Evolutionary conservation across 1,284 basidiomycete species (phyloP).

Genomic region (Psilocybe mexicana): DNA sequence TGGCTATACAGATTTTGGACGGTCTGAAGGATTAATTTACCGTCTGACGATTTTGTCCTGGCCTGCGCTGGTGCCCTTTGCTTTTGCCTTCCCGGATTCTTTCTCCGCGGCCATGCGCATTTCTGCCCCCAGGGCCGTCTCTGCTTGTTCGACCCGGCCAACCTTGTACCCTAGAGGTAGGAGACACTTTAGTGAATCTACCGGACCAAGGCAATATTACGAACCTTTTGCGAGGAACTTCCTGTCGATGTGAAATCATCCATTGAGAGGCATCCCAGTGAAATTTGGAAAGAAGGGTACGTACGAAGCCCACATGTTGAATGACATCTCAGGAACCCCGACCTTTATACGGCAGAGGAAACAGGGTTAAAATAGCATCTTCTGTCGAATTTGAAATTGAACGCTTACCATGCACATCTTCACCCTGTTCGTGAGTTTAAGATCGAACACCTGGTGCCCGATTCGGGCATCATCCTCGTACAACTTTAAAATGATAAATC

Average conservation of each 20-base stretch:
- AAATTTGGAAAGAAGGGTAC: slow-evolving; percentile 29
- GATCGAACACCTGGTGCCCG: slow-evolving; percentile 90
- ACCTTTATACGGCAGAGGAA: slow-evolving; percentile 50
- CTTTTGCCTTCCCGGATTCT: slow-evolving; percentile 64
- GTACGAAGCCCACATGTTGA: slow-evolving; percentile 91
- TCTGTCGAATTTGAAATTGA: neutral
- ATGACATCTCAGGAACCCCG: slow-evolving; percentile 93
- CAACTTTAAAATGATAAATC: slow-evolving; percentile 50
- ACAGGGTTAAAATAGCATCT: neutral
- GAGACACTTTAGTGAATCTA: neutral
- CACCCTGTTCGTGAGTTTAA: slow-evolving; percentile 88
- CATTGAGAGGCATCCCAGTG: slow-evolving; percentile 1
- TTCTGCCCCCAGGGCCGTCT: slow-evolving; percentile 87
- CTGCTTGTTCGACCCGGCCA: slow-evolving; percentile 94
- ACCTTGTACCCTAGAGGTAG: slow-evolving; percentile 84
- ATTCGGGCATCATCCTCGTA: slow-evolving; percentile 94
- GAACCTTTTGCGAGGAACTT: slow-evolving; percentile 82
- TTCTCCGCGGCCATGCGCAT: slow-evolving; percentile 80
- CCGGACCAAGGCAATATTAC: neutral
- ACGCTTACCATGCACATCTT: slow-evolving; percentile 95
- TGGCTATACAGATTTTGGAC: neutral
- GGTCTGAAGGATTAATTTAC: slow-evolving; percentile 31
- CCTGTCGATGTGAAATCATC: slow-evolving; percentile 31
- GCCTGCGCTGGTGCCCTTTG: slow-evolving; percentile 47
- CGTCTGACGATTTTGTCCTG: slow-evolving; percentile 84